A percentile compares a stretch with the other conserved stretches of the same genome.
Evolutionary conservation across 495 filamentous ascomycete genomes (phyloP).

Genomic region (Xylaria scruposa): DNA sequence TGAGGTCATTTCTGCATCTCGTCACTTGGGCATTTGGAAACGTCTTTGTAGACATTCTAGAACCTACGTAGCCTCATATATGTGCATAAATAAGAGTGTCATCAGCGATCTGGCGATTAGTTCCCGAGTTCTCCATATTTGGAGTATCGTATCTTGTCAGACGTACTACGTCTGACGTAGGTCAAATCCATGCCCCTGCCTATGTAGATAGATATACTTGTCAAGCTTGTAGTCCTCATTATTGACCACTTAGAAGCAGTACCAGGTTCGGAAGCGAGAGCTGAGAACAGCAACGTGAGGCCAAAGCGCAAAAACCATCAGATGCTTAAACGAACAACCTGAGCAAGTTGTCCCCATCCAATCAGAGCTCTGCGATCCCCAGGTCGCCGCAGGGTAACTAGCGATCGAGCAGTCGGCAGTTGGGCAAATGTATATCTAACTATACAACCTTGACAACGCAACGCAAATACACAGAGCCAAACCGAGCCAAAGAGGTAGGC

Average conservation of each 20-base stretch:
- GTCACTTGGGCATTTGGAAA: not conserved
- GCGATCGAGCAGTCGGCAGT: conserved; percentile 11
- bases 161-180: too few species aligned
- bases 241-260: not conserved
- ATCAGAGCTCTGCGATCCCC: conserved; percentile 18
- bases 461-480: not conserved
- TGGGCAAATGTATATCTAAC: not conserved
- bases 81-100: not conserved
- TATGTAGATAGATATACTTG: not conserved
- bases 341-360: not conserved
- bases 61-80: not conserved
- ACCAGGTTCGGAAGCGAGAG: not conserved
- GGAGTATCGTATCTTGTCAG: not conserved
- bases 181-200: not conserved
- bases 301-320: not conserved
- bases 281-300: not conserved
- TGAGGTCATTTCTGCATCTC: conserved; percentile 1
- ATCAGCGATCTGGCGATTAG: not conserved
- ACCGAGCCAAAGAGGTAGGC: not conserved
- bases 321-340: not conserved
- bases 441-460: not conserved
- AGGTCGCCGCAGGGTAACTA: not conserved
- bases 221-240: too few species aligned
- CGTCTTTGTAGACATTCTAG: not conserved
- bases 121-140: not conserved